Percentiles rank a stretch among this genome's conserved stretches.
Conservation (phyloP, 192 early-diverging fungal species). For the Cetraspora pellucida region DNA sequence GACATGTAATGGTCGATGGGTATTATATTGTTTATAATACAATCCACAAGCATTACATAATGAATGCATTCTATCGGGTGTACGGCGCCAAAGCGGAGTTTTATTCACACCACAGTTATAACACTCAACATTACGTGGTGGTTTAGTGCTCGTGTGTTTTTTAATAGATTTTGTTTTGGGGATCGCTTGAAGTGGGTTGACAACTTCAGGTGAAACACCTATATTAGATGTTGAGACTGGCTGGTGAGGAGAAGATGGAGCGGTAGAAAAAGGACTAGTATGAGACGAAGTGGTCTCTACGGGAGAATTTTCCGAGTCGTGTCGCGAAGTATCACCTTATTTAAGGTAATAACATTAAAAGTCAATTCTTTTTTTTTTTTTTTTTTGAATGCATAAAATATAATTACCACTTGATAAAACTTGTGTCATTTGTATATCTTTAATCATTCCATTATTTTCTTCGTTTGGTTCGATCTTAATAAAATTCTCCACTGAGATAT, state of each 20-base stretch:
- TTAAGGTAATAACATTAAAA: background rate
- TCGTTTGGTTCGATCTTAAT: background rate
- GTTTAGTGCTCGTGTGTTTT: slow-evolving; percentile 43
- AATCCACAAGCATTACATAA: slow-evolving; percentile 84
- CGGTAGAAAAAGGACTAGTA: background rate
- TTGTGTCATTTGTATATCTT: no score
- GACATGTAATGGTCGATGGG: slow-evolving; percentile 61
- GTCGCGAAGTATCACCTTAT: background rate
- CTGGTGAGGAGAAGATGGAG: background rate
- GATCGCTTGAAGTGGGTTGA: background rate
- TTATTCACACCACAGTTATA: slow-evolving; percentile 76
- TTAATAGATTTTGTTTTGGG: slow-evolving; percentile 41
- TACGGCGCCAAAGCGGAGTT: slow-evolving; percentile 82
- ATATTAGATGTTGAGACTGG: background rate
- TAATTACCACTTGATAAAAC: background rate
- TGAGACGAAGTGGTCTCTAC: slow-evolving; percentile 1
- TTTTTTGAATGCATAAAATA: background rate
- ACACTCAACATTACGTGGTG: slow-evolving; percentile 59
- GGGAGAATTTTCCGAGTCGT: background rate
- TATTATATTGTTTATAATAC: slow-evolving; percentile 66
- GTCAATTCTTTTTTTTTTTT: background rate
- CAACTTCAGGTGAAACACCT: background rate
- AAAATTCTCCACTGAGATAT: slow-evolving; percentile 14
- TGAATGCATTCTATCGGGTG: slow-evolving; percentile 73
- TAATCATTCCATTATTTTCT: no score